Base-by-base conservation (phyloP, 768 basidiomycete species). In the Lentinula raphanica region DNA sequence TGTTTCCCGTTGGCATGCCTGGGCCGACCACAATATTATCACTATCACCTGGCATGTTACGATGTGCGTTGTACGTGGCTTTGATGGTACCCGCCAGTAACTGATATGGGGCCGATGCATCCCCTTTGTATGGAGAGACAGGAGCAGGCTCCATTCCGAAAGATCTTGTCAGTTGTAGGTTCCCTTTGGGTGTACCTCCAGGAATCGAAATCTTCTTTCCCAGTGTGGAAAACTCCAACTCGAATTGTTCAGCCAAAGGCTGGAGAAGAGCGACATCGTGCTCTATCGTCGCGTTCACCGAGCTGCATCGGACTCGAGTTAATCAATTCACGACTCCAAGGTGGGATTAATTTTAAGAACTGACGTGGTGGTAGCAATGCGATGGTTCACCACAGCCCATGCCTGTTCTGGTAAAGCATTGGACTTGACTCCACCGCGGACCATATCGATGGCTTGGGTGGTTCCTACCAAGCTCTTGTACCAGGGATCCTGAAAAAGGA, bases 351-450 rank as follows among this genome's bases (percentile, higher is more conserved):
- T n/a, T 56, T n/a, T n/a, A n/a, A 49, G 23, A 5, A 54, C 76
- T 32, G 28, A 79, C 85, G 84, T 86, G 49, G 79, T 74, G 6
- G 80, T 79, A 4, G 85, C 77, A 53, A 91, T 82, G 5, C 89
- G 84, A 64, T 88, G 87, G 65, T 92, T 89, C 28, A 91, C 78
- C 23, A 90, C 68, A 0, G 85, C 87, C 67, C 74, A 84, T 1
- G 82, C 86, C 56, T 73, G 76, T 69, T 93, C 91, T 0, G 92
- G 92, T 23, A 94, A 79, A 27, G 90, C 90, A 64, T 93, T 93
- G 27, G 78, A 76, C 69, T 92, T 91, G 28, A 86, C 81, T 11
- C 85, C 86, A 21, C 84, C 84, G n/a, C 76, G 72, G 35, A 85
- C 78, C 12, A 94, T 66, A 64, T 92, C 90, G 44, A 87, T 79